Conservation (phyloP, 306 rosid species). For the Amphicarpaea edgeworthii region DNA sequence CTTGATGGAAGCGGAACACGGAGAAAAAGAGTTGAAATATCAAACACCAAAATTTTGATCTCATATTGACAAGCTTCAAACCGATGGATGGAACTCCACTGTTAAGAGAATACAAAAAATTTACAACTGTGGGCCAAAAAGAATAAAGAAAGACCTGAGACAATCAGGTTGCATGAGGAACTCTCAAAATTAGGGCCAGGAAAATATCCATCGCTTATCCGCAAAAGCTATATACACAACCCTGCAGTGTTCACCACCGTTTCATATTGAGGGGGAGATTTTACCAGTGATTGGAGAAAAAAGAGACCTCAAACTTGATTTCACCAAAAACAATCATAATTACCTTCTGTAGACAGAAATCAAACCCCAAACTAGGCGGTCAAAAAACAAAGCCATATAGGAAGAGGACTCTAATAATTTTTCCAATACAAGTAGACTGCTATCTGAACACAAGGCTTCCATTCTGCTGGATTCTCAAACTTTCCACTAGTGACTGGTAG, state of each 20-base stretch:
- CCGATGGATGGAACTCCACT: constrained; percentile 33
- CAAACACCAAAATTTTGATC: constrained; percentile 48
- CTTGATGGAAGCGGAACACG: not conserved
- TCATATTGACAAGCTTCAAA: constrained; percentile 43
- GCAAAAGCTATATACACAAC: constrained; percentile 68
- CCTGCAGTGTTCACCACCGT: constrained; percentile 53
- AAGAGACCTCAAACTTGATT: constrained; percentile 11
- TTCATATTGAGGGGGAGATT: not conserved
- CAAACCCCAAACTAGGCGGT: constrained; percentile 42
- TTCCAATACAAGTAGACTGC: constrained; percentile 57
- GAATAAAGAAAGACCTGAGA: constrained; percentile 42
- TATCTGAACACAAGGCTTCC: constrained; percentile 92
- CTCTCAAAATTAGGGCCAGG: constrained; percentile 44
- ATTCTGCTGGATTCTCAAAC: constrained; percentile 80
- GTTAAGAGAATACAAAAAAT: constrained; percentile 40
- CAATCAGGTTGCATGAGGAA: constrained; percentile 43
- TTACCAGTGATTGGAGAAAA: not conserved
- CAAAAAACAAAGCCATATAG: constrained; percentile 42
- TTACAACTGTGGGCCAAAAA: constrained; percentile 45
- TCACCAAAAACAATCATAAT: constrained; percentile 14
- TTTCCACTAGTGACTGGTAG: constrained; percentile 82
- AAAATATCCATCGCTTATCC: constrained; percentile 57
- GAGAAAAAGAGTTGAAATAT: not conserved
- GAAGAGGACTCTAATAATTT: constrained; percentile 32
- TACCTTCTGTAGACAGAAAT: constrained; percentile 66